phyloP scores from a whole-genome alignment of 192 early-diverging fungal species.

The Glomus cerebriforme region DNA sequence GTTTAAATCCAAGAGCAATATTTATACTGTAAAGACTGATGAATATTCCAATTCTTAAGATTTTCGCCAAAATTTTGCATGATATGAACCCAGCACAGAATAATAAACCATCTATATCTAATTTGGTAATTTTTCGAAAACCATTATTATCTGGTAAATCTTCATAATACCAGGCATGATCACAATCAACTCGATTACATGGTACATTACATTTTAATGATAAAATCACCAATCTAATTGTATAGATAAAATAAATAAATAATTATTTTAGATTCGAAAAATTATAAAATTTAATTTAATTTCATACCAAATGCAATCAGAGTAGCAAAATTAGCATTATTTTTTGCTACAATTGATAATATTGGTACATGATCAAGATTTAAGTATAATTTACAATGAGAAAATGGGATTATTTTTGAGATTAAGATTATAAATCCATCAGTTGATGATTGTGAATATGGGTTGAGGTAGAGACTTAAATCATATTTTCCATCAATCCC shows the following conservation, averaged over 20 bases:
- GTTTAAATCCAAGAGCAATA: not conserved
- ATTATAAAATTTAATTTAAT: too few species aligned
- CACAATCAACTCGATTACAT: not conserved
- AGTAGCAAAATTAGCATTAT: not conserved
- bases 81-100: not conserved
- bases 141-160: not conserved
- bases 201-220: not conserved
- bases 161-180: not conserved
- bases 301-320: slow-evolving; percentile 1
- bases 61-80: not conserved
- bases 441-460: too few species aligned
- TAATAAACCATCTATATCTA: not conserved
- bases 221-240: not conserved
- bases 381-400: too few species aligned
- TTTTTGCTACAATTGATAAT: not conserved
- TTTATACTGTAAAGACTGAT: too few species aligned
- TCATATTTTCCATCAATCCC: not conserved
- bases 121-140: not conserved
- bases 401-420: too few species aligned
- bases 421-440: too few species aligned
- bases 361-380: not conserved
- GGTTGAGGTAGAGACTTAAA: too few species aligned
- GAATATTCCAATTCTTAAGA: not conserved
- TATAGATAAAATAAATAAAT: not conserved
- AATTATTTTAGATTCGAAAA: too few species aligned